A percentile compares a stretch with the other conserved stretches of the same genome.
Evolutionary conservation across 2,329 filamentous ascomycete species (phyloP).

Genomic region (Diplocarpon rosae): DNA sequence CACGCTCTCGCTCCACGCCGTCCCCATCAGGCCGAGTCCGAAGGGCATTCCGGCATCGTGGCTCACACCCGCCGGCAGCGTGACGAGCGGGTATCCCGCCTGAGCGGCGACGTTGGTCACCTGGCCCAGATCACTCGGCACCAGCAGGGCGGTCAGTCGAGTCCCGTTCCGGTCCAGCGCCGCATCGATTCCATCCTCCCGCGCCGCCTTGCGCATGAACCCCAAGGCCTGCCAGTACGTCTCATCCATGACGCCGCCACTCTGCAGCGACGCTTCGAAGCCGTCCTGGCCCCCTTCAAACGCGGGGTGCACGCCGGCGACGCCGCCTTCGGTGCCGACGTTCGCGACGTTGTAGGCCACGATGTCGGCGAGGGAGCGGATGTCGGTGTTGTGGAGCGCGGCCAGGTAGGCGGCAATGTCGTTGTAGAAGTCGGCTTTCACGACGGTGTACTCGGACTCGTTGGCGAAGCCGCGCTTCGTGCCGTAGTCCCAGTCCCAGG

Average conservation of each 20-base stretch:
- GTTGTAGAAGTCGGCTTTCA: conserved; percentile 61
- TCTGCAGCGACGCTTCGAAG: conserved; percentile 51
- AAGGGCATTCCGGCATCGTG: conserved; percentile 47
- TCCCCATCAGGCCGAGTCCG: conserved; percentile 48
- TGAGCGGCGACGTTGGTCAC: conserved; percentile 61
- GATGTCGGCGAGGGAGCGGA: conserved; percentile 49
- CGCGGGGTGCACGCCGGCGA: conserved; percentile 48
- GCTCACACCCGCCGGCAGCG: conserved; percentile 51
- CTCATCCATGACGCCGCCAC: conserved; percentile 49
- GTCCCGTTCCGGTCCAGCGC: conserved; percentile 41
- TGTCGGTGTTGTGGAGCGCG: conserved; percentile 45
- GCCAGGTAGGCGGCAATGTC: conserved; percentile 34
- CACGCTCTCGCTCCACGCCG: conserved; percentile 47
- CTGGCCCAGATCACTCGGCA: conserved; percentile 58
- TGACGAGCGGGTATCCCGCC: conserved; percentile 64
- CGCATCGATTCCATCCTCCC: conserved; percentile 58
- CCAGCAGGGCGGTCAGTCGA: conserved; percentile 50
- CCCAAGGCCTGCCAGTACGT: conserved; percentile 56
- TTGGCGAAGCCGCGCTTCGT: conserved; percentile 51
- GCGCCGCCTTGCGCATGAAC: conserved; percentile 46
- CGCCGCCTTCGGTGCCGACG: conserved; percentile 54
- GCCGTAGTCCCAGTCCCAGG: conserved; percentile 69
- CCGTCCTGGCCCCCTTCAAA: conserved; percentile 62
- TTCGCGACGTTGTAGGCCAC: conserved; percentile 54
- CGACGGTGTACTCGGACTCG: conserved; percentile 61